Evolutionary conservation across 2,329 filamentous ascomycete species (phyloP), one percentile per base, ranked within the genome.

Genomic region (Colletotrichum salicis): DNA sequence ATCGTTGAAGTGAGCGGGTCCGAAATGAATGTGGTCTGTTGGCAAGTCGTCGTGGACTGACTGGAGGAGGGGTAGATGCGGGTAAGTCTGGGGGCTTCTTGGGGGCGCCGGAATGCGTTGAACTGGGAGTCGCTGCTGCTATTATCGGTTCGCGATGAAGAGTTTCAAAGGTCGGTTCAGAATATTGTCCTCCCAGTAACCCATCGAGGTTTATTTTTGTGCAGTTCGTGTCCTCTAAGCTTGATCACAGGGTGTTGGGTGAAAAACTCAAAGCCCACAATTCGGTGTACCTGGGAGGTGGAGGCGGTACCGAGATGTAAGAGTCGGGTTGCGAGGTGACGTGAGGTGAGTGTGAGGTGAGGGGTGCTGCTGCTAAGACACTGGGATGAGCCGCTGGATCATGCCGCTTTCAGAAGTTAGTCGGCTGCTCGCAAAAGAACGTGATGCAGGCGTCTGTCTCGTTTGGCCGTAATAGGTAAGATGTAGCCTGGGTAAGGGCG

Each of bases 361-460:
- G 54, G 45, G 54, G 24, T 24, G 62, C 33, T 35, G 35, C 33
- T 56, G 62, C 51, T 69, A 64, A 71, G 65, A 71, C 69, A 69
- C 64, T 27, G 62, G 41, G 64, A 62, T 59, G 69, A 58, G 69
- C 54, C 59, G 52, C 58, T 69, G 58, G 69, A 51, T 71, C 59
- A 71, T 71, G 45, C 69, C 69, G 69, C 69, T 69, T 69, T 69
- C 69, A 63, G 65, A 59, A 56, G 57, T 31, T 45, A 48, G 59
- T 24, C 45, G 55, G 64, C 37, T 64, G 66, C 37, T 58, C 54
- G 67, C 27, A 52, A 71, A 55, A 70, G 48, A 61, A 56, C 48
- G 60, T 56, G 70, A 61, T 71, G 67, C 61, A 66, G 70, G 61
- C 65, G 69, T 63, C 54, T 48, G 66, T 64, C 69, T 71, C 65